These are phyloP conservation scores for Pseudocercospora macadamiae DNA, from an alignment of 2,329 filamentous ascomycete genomes.

Conservation along the genomic window DNA sequence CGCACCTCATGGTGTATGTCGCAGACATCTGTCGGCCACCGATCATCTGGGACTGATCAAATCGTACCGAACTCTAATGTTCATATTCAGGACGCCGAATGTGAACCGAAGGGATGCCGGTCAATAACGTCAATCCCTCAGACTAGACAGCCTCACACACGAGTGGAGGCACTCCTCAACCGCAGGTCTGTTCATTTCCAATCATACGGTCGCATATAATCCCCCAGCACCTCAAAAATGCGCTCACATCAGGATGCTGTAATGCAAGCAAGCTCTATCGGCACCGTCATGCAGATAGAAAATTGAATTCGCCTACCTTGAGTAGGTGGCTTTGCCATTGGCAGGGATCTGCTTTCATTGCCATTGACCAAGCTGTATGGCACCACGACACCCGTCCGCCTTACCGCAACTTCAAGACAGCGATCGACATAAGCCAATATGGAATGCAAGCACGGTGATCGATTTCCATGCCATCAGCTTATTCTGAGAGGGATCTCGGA, in stretches of 20 bases:
- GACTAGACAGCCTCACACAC: neutral
- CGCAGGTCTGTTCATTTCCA: neutral
- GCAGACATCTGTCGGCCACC: neutral
- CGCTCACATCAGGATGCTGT: neutral
- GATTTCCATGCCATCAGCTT: no score
- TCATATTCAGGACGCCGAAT: neutral
- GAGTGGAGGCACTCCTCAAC: neutral
- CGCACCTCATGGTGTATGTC: neutral
- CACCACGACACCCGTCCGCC: neutral
- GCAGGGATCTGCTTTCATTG: neutral
- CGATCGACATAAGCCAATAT: no score
- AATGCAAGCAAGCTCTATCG: neutral
- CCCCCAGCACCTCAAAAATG: neutral
- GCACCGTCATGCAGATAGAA: conserved; percentile 3
- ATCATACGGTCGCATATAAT: neutral
- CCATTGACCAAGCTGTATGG: conserved; percentile 2
- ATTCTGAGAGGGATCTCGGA: no score
- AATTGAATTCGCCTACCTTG: neutral
- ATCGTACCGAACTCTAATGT: no score
- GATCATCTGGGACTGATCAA: no score
- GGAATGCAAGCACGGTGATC: no score
- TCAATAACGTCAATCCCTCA: neutral
- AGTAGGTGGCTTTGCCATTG: neutral
- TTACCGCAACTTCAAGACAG: neutral
- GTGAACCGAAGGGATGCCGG: neutral